Evolutionary conservation across 257 asterid species (phyloP), one percentile per base, ranked within the genome.

Genomic region (Solanum sejunctum): DNA sequence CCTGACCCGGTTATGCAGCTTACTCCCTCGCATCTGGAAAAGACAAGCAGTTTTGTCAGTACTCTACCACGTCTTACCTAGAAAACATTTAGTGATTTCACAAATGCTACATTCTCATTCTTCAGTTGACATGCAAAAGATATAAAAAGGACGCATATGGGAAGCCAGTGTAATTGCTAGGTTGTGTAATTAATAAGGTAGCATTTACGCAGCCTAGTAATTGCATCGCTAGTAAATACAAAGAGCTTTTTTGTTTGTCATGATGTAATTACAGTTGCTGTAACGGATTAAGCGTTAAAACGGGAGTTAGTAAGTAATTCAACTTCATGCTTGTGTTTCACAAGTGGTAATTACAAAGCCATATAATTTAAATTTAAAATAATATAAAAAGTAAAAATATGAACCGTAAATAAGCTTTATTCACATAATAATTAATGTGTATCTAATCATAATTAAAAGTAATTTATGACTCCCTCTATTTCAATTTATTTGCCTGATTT

Each of bases 1-100:
- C 99, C 99, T 97, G 83, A 89, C 98, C 71, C 99, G 93, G 90
- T 92, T 97, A 86, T 95, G 99, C 84, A 97, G 97, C 92, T 93
- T 97, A 91, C 99, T 90, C 84, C 98, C 98, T 56, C 99, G 93
- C 92, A 95, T 89, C 99, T 97, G 94, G 94, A 87, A 47, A 83
- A 75, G 49, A 84, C 10, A 64, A n/a, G 26, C 45, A 61, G 63
- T 28, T 83, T 43, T 82, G 17, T 61, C 49, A 61, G 77, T 26
- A 67, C 61, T 64, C 49, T 3, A 20, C 49, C 85, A 83, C 6
- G 17, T 83, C 41, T 52, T 78, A 78, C 83, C 49, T 52, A 28
- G 49, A 52, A 52, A 78, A 28, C 8, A 10, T 78, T 77, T 78
- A 16, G 83, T 54, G 51, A 28, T 78, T 78, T 78, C 49, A 78